Evolutionary conservation across 1,284 basidiomycete species (phyloP), one percentile per base, ranked within the genome.

Genomic region (Waitea zeae): DNA sequence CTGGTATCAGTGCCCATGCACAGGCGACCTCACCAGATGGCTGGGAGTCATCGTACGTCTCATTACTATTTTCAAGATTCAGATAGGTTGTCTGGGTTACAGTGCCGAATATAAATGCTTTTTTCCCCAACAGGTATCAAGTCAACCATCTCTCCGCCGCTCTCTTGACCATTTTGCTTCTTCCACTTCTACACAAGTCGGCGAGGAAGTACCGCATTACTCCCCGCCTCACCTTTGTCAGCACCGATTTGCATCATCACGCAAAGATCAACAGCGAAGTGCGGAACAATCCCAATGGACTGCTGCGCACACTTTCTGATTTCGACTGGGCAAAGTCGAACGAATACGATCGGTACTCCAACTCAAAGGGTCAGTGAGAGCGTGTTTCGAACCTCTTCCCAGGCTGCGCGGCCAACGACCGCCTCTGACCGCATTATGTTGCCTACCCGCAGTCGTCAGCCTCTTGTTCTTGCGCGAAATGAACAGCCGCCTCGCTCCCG

Each of bases 391-490:
- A n/a, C n/a, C n/a, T n/a, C n/a, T n/a, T n/a, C n/a, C n/a, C n/a
- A n/a, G n/a, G n/a, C n/a, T n/a, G n/a, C n/a, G n/a, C n/a, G n/a
- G n/a, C n/a, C n/a, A n/a, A n/a, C n/a, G n/a, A n/a, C n/a, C n/a
- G n/a, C n/a, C n/a, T n/a, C n/a, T n/a, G n/a, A n/a, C 19, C 33
- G n/a, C 17, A 42, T 47, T 20, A 36, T 42, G 7, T n/a, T n/a
- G 9, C 24, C n/a, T 26, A 7, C n/a, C n/a, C n/a, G n/a, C n/a
- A n/a, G n/a, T n/a, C n/a, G n/a, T 45, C 19, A 58, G 59, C 40
- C 37, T 66, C 3, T 47, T 64, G 31, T 61, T 65, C 43, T 46
- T 49, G 9, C 60, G 57, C 6, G 57, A 56, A 5, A 46, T 67
- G 1, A 50, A 48, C 5, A 49, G 52, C 3, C 55, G 49, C 22